phyloP scores from a whole-genome alignment of 2,329 filamentous ascomycete species.

The Pseudopithomyces chartarum region DNA sequence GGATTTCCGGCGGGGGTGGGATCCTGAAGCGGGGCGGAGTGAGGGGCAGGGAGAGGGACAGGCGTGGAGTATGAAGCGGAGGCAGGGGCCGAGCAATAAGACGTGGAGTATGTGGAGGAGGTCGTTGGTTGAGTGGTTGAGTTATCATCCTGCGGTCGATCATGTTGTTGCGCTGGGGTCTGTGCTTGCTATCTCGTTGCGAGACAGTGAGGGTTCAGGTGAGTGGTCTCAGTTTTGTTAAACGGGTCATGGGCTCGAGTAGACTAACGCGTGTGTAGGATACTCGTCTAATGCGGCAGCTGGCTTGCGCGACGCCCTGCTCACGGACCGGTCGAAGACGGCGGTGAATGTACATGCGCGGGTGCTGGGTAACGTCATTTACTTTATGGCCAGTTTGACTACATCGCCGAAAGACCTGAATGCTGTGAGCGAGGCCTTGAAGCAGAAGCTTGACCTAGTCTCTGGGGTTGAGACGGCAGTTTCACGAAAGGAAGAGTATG shows the following conservation, averaged over 20 bases:
- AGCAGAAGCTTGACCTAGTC: slow-evolving; percentile 18
- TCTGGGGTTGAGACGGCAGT: neutral
- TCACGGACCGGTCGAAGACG: slow-evolving; percentile 41
- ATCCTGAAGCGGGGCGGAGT: neutral
- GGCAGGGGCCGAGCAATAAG: neutral
- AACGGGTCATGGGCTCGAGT: neutral
- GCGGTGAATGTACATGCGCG: slow-evolving; percentile 60
- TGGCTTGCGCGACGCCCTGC: slow-evolving; percentile 57
- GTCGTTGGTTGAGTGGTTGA: slow-evolving; percentile 63
- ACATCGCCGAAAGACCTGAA: slow-evolving; percentile 21
- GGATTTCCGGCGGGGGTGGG: slow-evolving; percentile 7
- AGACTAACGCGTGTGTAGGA: slow-evolving; percentile 38
- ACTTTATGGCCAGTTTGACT: slow-evolving; percentile 61
- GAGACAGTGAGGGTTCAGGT: slow-evolving; percentile 55
- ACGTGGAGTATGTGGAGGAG: slow-evolving; percentile 75
- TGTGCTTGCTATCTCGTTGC: slow-evolving; percentile 69
- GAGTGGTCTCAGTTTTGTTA: slow-evolving; percentile 20
- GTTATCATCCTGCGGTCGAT: slow-evolving; percentile 60
- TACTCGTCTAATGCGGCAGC: slow-evolving; percentile 63
- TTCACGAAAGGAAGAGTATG: neutral
- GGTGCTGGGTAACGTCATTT: slow-evolving; percentile 65
- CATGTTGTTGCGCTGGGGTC: slow-evolving; percentile 76
- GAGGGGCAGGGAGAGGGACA: too few relatives aligned
- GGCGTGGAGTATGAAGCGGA: neutral
- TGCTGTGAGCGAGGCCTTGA: slow-evolving; percentile 25